Base-by-base conservation (phyloP, 495 filamentous ascomycete genomes). In the Penicillium pancosmium region DNA sequence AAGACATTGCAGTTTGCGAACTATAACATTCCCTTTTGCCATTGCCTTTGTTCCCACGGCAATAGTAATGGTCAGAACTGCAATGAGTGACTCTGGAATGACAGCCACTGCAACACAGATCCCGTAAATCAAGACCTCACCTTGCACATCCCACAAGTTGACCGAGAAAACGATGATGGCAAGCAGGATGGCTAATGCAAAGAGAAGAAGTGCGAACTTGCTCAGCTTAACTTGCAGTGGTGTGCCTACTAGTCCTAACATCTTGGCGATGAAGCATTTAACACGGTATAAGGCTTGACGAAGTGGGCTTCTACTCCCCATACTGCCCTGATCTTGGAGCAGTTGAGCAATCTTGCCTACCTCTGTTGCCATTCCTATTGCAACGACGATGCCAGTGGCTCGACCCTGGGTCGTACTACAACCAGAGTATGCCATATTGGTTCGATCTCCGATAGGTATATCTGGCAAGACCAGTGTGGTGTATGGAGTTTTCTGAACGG, bases 121-220 rank as follows among this genome's bases (percentile, higher is more conserved):
- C 15, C 89, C 91, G 66, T 93, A 94, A 50, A 94, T 91, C 23
- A 89, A 78, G 44, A 93, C 88, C 67, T 93, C 89, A 33, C 84
- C 84, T 7, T 82, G 79, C 23, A 87, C 78, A 59, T 86, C 71
- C 71, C 90, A 93, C 55, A 82, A 79, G 67, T 90, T 93, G 52
- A 88, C 89, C 19, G 80, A 87, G 68, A 92, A 91, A 7, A 93
- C 91, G 61, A 95, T 85, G 55, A 93, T 85, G 3, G 90, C 90
- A 27, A 92, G 73, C 9, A 92, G 36, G 50, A 93, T 79, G 1
- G 91, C 91, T 67, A 86, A 86, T 16, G 82, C 85, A 65, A 93
- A 91, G 5, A 95, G 80, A 23, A 86, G 62, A 38, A 91, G 87
- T 3, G 91, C 90, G 53, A 95, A 77, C 66, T 88, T 88, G 56